Percentiles rank a stretch among this genome's conserved stretches.
phyloP scores from a whole-genome alignment of 345 rosid species.

The Acer yangbiense region DNA sequence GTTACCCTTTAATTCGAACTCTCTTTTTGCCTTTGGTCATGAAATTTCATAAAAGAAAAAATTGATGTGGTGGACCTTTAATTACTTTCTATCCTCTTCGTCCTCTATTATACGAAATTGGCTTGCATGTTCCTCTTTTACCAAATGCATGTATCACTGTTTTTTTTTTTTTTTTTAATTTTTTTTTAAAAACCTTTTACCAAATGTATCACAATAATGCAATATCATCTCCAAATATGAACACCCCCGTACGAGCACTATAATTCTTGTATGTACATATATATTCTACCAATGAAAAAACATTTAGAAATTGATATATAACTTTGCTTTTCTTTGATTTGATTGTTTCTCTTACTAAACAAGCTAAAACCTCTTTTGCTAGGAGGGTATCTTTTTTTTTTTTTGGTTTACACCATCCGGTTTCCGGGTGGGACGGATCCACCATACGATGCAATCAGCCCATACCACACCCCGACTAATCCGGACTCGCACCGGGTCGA shows the following conservation, averaged over 20 bases:
- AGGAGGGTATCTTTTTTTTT: constrained; percentile 19
- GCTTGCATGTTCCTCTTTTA: not conserved
- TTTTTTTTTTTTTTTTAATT: too few species aligned
- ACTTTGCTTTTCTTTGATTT: not conserved
- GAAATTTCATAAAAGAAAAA: not conserved
- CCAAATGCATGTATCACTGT: not conserved
- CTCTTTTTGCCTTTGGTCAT: not conserved
- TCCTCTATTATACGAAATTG: not conserved
- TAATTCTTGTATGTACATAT: not conserved
- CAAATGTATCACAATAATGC: not conserved
- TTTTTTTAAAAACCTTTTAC: not conserved
- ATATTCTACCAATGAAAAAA: not conserved
- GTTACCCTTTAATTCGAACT: constrained; percentile 6
- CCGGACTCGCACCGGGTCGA: too few species aligned
- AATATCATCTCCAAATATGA: not conserved
- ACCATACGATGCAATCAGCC: too few species aligned
- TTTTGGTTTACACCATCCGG: too few species aligned
- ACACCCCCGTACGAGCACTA: not conserved
- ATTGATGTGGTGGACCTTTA: not conserved
- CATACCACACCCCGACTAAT: too few species aligned
- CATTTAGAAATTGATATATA: not conserved
- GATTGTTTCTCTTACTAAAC: too few species aligned
- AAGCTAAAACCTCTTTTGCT: not conserved
- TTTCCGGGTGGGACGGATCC: too few species aligned
- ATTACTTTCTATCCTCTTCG: not conserved